Evolutionary conservation across 805 yeast species (phyloP).

Genomic region (Sugiyamaella floridensis): DNA sequence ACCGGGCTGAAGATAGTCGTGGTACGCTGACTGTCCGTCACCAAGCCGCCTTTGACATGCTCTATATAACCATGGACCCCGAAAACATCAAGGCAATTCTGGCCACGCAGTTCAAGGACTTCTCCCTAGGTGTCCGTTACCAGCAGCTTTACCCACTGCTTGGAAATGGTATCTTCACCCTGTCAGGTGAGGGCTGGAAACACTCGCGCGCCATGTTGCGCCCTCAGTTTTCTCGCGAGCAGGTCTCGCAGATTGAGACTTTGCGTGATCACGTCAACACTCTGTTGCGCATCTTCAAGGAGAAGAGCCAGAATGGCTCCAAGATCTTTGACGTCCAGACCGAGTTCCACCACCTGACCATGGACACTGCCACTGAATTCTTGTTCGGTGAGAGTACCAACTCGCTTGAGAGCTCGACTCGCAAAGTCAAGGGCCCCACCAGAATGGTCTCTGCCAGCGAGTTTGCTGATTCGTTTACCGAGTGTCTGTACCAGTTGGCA

Average conservation of each 20-base stretch:
- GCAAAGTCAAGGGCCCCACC: slow-evolving; percentile 14
- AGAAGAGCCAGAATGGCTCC: neutral
- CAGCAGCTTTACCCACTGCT: slow-evolving; percentile 24
- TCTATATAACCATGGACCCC: slow-evolving; percentile 17
- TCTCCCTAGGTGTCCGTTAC: slow-evolving; percentile 24
- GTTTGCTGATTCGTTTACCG: slow-evolving; percentile 23
- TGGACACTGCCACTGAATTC: slow-evolving; percentile 31
- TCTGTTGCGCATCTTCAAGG: slow-evolving; percentile 14
- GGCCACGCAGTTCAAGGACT: slow-evolving; percentile 27
- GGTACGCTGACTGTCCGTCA: neutral
- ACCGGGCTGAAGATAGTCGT: neutral
- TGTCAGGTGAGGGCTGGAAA: slow-evolving; percentile 30
- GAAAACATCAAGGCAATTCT: slow-evolving; percentile 27
- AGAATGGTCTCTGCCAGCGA: slow-evolving; percentile 18
- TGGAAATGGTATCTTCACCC: slow-evolving; percentile 33
- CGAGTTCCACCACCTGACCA: slow-evolving; percentile 26
- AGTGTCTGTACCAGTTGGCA: slow-evolving; percentile 14
- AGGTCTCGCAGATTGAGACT: slow-evolving; percentile 24
- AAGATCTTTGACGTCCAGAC: slow-evolving; percentile 22
- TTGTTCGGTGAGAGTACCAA: slow-evolving; percentile 29
- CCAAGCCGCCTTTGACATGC: slow-evolving; percentile 1
- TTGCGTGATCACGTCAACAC: slow-evolving; percentile 24
- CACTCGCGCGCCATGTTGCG: slow-evolving; percentile 32
- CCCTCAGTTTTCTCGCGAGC: slow-evolving; percentile 30
- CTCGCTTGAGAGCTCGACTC: slow-evolving; percentile 16